Base-by-base conservation (phyloP, 352 stramenopile species). In the Phytophthora chlamydospora region DNA sequence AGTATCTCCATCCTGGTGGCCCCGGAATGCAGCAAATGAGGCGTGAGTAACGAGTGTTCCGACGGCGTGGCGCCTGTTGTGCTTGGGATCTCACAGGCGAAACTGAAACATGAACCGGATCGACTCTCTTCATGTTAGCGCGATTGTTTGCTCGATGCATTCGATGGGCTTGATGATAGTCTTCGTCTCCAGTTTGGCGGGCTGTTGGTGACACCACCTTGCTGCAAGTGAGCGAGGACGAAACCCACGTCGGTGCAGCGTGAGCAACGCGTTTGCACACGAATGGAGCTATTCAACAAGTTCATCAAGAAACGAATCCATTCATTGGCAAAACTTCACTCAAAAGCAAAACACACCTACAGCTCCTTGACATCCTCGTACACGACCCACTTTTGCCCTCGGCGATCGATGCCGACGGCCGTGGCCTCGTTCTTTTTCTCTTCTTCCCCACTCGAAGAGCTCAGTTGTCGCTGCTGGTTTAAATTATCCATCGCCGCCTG, bases 361-460 rank as follows among this genome's bases (percentile, higher is more conserved):
- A 68, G 34, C 39, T 71, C 58, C 31, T 42, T 56, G 24, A 54
- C 33, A 58, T 67, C 44, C 17, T 71, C 50, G 34, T 71, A 59
- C 27, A 62, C 14, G 12, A 43, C 32, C 56, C 58, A 63, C 17
- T 47, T 54, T 8, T 59, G 21, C 6, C 43, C 24, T 36, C 19
- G 36, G 38, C 19, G 55, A 24, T 60, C 31, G n/a, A 32, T 47
- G 16, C 10, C 21, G 16, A 46, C 45, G 10, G 31, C 16, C 33
- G 47, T 24, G 21, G 34, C 27, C 16, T 43, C 46, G 24, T 27
- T 19, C 6, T 38, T 56, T 31, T 41, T 63, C 55, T 58, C 61
- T 38, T 72, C 67, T 62, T 75, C 51, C 58, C 45, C 62, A 57
- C 46, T 71, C 31, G 56, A 71, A 62, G 57, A 68, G 29, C 46